Base-by-base conservation (phyloP, 805 yeast species). In the Pichia eremophila region DNA sequence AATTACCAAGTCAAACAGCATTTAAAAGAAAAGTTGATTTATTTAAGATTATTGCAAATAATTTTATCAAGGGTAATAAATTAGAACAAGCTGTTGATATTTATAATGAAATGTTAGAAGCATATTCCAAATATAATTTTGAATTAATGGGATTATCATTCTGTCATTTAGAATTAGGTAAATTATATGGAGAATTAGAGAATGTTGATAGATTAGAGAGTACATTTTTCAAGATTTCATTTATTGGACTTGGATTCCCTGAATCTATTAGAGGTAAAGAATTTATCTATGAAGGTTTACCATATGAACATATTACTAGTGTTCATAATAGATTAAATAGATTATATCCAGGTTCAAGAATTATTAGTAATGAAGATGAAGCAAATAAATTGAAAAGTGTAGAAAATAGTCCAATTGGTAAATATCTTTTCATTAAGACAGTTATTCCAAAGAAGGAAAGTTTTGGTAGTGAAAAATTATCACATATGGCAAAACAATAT, bases 231-330 rank as follows among this genome's bases (percentile, higher is more conserved):
- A 76, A 83, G 59, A 87, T 88, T 46, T 74, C 85, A 19, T 87
- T 83, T 58, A 75, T 85, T 60, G 96, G 96, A 15, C 76, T 74
- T 45, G 95, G 95, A 3, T 88, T 88, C 72, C 95, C 96, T 8
- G 71, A 69, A 32, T 76, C 89, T 36, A 73, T 85, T 43, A 72
- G 95, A 57, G 85, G 85, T 42, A 79, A 83, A 58, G 81, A 80
- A 50, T 88, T 83, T 61, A 83, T 88, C 45, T 85, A 82, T 59
- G 95, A 88, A 65, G 95, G 96, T 7, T 71, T 79, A 46, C 88
- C 95, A 31, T 88, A 85, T 67, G 96, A 88, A 61, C 93, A 85
- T 63, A 81, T 88, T 50, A 79, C 89, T 2, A 81, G 91, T 4
- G 84, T 88, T 61, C 88, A 84, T 57, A 85, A 82, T 57, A 72